A percentile compares a stretch with the other conserved stretches of the same genome.
phyloP scores from a whole-genome alignment of 2,329 filamentous ascomycete genomes.

The Daldinia eschscholtzii region DNA sequence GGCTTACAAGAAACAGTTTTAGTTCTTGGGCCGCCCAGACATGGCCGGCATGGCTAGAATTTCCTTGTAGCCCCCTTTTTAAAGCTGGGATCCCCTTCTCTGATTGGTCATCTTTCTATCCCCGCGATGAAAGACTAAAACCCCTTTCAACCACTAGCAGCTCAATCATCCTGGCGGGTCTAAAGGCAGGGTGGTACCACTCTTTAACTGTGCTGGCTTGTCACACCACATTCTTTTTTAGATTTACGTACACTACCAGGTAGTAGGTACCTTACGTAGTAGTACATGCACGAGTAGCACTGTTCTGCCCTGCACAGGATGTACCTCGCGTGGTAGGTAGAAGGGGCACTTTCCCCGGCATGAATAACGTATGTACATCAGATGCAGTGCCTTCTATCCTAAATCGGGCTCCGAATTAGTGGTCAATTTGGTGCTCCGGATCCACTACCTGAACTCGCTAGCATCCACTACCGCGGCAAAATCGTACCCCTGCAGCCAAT shows the following conservation, averaged over 20 bases:
- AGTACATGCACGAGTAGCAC: conserved; percentile 1
- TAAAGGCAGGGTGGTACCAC: conserved; percentile 34
- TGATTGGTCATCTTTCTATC: conserved; percentile 35
- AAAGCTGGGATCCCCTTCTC: not conserved
- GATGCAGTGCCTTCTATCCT: conserved; percentile 19
- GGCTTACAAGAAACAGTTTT: conserved; percentile 3
- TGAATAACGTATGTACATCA: conserved; percentile 12
- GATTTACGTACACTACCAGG: conserved; percentile 13
- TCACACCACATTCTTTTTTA: conserved; percentile 37
- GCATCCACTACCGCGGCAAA: conserved; percentile 41
- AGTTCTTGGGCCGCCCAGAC: not conserved
- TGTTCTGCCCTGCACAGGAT: not conserved
- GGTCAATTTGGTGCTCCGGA: conserved; percentile 29
- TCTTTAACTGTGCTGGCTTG: conserved; percentile 38
- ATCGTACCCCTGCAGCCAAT: conserved; percentile 35
- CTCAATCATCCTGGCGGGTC: conserved; percentile 13
- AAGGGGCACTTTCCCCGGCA: conserved; percentile 6
- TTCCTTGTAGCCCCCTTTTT: conserved; percentile 4
- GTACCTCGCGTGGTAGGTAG: not conserved
- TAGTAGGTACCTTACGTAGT: not conserved
- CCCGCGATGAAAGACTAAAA: conserved; percentile 31
- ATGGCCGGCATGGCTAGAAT: not conserved
- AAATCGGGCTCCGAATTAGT: conserved; percentile 22
- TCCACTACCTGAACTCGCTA: conserved; percentile 31
- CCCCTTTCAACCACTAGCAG: conserved; percentile 27